Evolutionary conservation across 768 basidiomycete species (phyloP).

Genomic region (Lanmaoa pseudosensibilis): DNA sequence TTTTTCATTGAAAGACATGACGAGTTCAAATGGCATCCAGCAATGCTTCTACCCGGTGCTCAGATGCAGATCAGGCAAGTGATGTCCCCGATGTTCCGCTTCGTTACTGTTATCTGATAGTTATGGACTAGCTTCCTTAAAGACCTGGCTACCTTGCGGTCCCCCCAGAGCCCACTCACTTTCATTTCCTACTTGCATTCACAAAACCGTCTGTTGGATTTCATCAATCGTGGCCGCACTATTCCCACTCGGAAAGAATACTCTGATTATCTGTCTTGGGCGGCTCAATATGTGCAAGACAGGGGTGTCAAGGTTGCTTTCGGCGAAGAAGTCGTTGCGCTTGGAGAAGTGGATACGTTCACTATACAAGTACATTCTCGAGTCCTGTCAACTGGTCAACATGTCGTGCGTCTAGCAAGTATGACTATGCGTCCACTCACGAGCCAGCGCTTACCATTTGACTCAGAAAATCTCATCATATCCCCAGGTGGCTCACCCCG

Average conservation of each 20-base stretch:
- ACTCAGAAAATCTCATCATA: conserved; percentile 47
- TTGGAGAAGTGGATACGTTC: conserved; percentile 34
- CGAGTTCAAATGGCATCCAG: conserved; percentile 54
- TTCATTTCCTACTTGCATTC: conserved; percentile 54
- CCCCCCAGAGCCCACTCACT: conserved; percentile 50
- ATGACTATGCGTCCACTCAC: conserved; percentile 20
- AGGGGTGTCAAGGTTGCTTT: conserved; percentile 45
- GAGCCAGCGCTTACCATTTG: not conserved
- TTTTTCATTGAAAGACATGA: conserved; percentile 51
- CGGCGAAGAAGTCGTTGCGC: conserved; percentile 46
- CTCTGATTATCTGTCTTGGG: conserved; percentile 55
- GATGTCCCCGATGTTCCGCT: not conserved
- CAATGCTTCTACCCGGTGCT: conserved; percentile 52
- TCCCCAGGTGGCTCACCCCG: conserved; percentile 50
- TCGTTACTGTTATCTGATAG: conserved; percentile 4
- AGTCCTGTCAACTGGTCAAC: conserved; percentile 36
- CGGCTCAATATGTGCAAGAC: conserved; percentile 43
- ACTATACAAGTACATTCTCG: conserved; percentile 42
- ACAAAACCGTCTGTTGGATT: conserved; percentile 47
- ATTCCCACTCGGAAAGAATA: conserved; percentile 54
- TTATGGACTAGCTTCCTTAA: conserved; percentile 44
- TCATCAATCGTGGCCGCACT: conserved; percentile 54
- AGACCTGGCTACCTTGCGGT: conserved; percentile 53
- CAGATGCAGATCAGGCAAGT: conserved; percentile 54
- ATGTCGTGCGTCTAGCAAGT: conserved; percentile 39